phyloP scores from a whole-genome alignment of 2,329 filamentous ascomycete species.

The Colletotrichum chrysophilum region DNA sequence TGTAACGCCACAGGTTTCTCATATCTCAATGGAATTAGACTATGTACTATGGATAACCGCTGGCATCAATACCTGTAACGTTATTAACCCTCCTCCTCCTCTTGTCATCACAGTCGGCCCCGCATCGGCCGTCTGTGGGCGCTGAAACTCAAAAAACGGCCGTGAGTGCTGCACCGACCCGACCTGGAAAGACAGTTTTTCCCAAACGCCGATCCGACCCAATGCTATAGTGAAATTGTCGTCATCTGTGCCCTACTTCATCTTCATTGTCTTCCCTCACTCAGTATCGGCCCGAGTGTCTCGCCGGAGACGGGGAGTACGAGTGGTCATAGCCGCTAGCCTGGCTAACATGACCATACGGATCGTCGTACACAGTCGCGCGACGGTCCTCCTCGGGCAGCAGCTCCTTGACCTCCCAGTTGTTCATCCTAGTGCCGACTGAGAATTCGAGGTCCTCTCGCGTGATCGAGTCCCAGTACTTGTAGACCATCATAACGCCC shows the following conservation, averaged over 20 bases:
- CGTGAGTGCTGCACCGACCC: neutral
- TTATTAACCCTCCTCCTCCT: constrained; percentile 3
- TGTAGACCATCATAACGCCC: constrained; percentile 99
- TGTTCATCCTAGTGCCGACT: constrained; percentile 92
- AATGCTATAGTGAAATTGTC: neutral
- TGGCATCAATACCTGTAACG: constrained; percentile 1
- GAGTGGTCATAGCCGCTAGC: constrained; percentile 58
- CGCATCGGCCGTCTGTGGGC: neutral
- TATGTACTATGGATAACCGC: constrained; percentile 1
- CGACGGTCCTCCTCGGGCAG: constrained; percentile 82
- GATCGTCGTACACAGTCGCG: constrained; percentile 75
- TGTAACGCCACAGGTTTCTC: neutral
- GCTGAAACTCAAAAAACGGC: neutral
- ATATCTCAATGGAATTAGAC: constrained; percentile 11
- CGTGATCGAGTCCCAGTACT: constrained; percentile 99
- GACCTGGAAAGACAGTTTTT: constrained; percentile 9
- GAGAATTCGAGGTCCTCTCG: constrained; percentile 98
- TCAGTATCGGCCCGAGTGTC: constrained; percentile 53
- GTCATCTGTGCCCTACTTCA: neutral
- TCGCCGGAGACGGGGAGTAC: constrained; percentile 48
- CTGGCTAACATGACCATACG: constrained; percentile 63
- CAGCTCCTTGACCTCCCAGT: constrained; percentile 97
- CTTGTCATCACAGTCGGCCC: neutral
- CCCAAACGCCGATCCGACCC: constrained; percentile 12
- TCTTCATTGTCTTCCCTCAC: neutral